phyloP scores from a whole-genome alignment of 495 filamentous ascomycete genomes.

The Neurospora pannonica region DNA sequence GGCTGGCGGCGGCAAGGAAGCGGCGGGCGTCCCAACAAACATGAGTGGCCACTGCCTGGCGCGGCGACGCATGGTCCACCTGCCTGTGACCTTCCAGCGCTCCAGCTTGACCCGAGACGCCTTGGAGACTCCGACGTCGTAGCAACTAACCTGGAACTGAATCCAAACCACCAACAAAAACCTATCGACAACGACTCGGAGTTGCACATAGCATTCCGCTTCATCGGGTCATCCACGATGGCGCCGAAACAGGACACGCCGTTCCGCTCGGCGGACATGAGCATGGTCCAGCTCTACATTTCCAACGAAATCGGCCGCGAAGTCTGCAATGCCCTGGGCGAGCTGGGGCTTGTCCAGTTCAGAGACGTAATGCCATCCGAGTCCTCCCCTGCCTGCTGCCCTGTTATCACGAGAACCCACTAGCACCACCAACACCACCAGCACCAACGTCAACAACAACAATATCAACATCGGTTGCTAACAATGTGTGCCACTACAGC shows the following conservation, averaged over 20 bases:
- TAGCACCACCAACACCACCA: background rate
- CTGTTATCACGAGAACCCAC: background rate
- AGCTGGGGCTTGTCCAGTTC: constrained; percentile 92
- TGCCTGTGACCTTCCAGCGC: background rate
- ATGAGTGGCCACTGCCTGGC: background rate
- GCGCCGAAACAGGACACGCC: constrained; percentile 69
- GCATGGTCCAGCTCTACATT: constrained; percentile 98
- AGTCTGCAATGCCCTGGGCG: constrained; percentile 91
- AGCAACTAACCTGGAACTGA: background rate
- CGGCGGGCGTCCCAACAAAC: background rate
- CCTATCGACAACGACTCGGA: background rate
- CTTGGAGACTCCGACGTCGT: background rate
- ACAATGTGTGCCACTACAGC: constrained; percentile 38
- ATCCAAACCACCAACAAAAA: background rate
- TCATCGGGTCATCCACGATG: constrained; percentile 29
- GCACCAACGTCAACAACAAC: background rate
- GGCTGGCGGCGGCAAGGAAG: background rate
- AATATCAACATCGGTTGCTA: constrained; percentile 1
- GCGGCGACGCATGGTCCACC: background rate
- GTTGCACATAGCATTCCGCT: background rate
- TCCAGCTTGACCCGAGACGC: background rate
- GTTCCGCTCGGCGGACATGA: constrained; percentile 99
- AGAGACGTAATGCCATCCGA: constrained; percentile 65
- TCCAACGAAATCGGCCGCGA: constrained; percentile 97
- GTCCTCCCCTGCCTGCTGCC: background rate